A percentile compares a stretch with the other conserved stretches of the same genome.
Evolutionary conservation across 2,329 filamentous ascomycete genomes (phyloP).

Genomic region (Westerdykella ornata): DNA sequence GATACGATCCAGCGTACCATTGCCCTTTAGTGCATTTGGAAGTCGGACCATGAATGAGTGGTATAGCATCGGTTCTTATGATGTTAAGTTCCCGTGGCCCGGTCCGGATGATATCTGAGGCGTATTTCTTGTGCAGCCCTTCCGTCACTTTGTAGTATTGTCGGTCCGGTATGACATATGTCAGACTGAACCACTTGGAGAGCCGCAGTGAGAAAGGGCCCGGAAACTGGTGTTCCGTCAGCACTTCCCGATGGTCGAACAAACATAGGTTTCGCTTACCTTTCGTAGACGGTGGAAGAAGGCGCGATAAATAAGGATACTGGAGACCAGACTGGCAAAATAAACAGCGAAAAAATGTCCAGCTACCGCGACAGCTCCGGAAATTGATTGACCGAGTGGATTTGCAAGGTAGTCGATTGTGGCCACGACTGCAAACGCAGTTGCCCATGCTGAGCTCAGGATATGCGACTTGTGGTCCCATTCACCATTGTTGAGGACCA

Average conservation of each 20-base stretch:
- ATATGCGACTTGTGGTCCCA: conserved; percentile 18
- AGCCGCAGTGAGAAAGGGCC: conserved; percentile 36
- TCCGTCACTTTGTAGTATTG: conserved; percentile 23
- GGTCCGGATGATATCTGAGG: conserved; percentile 28
- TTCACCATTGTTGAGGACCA: conserved; percentile 17
- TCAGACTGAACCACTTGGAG: conserved; percentile 28
- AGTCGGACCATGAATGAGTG: conserved; percentile 23
- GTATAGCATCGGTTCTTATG: conserved; percentile 22
- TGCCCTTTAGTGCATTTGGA: conserved; percentile 26
- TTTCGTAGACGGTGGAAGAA: conserved; percentile 38
- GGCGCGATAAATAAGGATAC: conserved; percentile 37
- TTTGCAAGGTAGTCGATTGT: conserved; percentile 14
- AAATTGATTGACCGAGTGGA: conserved; percentile 6
- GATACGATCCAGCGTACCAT: conserved; percentile 19
- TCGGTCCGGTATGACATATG: conserved; percentile 12
- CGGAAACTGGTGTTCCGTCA: conserved; percentile 22
- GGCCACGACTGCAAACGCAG: conserved; percentile 14
- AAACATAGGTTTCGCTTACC: conserved; percentile 7
- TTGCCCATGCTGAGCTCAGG: conserved; percentile 11
- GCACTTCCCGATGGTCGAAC: not conserved
- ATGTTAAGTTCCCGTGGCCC: conserved; percentile 32
- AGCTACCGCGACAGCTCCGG: not conserved
- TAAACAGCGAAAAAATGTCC: conserved; percentile 8
- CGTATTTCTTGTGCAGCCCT: conserved; percentile 23
- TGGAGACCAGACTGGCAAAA: conserved; percentile 19